A percentile compares a stretch with the other conserved stretches of the same genome.
These are phyloP conservation scores for Vitis labrusca DNA, from an alignment of 164 flowering plant genomes.

Conservation along the genomic window DNA sequence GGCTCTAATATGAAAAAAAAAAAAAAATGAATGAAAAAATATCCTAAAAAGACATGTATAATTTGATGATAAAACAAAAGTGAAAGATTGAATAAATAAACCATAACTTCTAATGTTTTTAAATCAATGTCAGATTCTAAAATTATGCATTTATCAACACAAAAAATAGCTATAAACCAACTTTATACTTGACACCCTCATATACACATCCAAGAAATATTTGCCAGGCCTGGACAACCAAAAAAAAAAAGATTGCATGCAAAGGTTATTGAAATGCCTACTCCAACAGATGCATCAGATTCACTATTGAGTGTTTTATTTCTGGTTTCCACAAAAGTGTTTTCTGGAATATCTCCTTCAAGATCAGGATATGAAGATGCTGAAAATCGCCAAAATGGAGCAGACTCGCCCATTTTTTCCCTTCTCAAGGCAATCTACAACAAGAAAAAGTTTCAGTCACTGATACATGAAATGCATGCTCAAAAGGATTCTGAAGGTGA, in stretches of 20 bases:
- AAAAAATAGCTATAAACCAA: not conserved
- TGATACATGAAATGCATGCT: not conserved
- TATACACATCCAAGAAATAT: no score
- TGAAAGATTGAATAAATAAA: no score
- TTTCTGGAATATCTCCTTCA: slow-evolving; percentile 33
- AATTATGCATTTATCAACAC: no score
- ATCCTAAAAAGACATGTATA: no score
- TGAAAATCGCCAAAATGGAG: slow-evolving; percentile 98
- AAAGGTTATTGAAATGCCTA: slow-evolving; percentile 19
- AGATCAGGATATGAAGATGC: slow-evolving; percentile 98
- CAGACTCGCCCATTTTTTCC: slow-evolving; percentile 86
- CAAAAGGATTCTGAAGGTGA: not conserved
- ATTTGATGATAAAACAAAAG: no score
- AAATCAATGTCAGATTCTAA: no score
- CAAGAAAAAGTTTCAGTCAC: slow-evolving; percentile 11
- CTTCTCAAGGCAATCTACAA: slow-evolving; percentile 87
- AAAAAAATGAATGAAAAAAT: no score
- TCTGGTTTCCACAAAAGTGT: slow-evolving; percentile 21
- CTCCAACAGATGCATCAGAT: slow-evolving; percentile 45
- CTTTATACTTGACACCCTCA: not conserved
- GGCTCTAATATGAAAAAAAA: no score
- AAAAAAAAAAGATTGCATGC: not conserved
- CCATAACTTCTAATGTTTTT: no score
- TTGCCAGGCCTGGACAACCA: no score
- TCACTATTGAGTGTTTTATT: slow-evolving; percentile 16